A percentile compares a stretch with the other conserved stretches of the same genome.
Evolutionary conservation across 2,329 filamentous ascomycete species (phyloP).

Genomic region (Alternaria dauci): DNA sequence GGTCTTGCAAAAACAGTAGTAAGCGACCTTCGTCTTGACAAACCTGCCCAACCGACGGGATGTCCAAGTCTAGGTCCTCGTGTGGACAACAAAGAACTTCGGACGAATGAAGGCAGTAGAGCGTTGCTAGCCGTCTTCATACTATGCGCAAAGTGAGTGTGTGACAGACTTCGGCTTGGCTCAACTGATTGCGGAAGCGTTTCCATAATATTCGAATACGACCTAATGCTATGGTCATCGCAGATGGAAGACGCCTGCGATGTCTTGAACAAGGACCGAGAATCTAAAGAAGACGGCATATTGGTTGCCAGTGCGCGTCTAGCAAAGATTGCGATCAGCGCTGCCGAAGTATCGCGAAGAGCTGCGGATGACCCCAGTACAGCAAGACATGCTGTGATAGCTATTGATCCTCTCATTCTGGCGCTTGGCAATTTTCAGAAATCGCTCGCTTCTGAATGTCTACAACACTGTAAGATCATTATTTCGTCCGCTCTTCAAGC

Average conservation of each 20-base stretch:
- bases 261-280: conserved; percentile 56
- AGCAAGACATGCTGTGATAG: conserved; percentile 17
- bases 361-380: conserved; percentile 18
- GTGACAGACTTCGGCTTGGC: neutral
- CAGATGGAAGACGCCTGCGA: conserved; percentile 67
- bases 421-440: conserved; percentile 20
- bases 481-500: neutral
- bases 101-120: conserved; percentile 61
- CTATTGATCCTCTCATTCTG: conserved; percentile 23
- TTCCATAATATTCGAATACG: conserved; percentile 39
- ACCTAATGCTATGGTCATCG: conserved; percentile 65
- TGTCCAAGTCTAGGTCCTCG: conserved; percentile 15
- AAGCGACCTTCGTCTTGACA: conserved; percentile 33
- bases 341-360: conserved; percentile 34
- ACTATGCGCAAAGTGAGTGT: conserved; percentile 50
- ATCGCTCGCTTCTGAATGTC: conserved; percentile 12
- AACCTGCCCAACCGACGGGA: conserved; percentile 12
- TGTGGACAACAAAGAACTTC: conserved; percentile 9
- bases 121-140: conserved; percentile 60
- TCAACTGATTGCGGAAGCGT: conserved; percentile 24
- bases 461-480: conserved; percentile 24
- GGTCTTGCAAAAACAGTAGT: conserved; percentile 27
- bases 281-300: conserved; percentile 60
- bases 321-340: conserved; percentile 34
- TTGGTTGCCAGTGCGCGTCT: conserved; percentile 56